Conservation (phyloP, 1,284 basidiomycete genomes). For the Mixia osmundae region DNA sequence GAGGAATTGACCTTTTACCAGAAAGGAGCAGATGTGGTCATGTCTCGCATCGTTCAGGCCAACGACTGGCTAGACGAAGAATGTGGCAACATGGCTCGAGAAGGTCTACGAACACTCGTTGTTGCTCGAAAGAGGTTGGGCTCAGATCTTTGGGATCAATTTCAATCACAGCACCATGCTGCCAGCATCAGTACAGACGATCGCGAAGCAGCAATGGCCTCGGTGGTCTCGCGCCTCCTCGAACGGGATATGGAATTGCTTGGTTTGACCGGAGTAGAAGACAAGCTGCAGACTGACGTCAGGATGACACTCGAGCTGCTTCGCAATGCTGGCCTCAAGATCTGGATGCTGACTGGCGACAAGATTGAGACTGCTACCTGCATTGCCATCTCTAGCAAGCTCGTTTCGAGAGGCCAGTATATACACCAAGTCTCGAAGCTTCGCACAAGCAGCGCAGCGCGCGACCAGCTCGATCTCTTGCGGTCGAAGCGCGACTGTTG, state of each 20-base stretch:
- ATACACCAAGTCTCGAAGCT: slow-evolving; percentile 91
- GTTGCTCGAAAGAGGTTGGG: slow-evolving; percentile 60
- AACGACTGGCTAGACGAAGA: slow-evolving; percentile 99
- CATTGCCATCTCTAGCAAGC: slow-evolving; percentile 90
- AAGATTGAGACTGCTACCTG: slow-evolving; percentile 98
- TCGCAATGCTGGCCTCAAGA: slow-evolving; percentile 89
- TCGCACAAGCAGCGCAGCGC: slow-evolving; percentile 52
- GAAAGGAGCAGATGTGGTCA: slow-evolving; percentile 95
- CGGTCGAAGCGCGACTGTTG: slow-evolving; percentile 90
- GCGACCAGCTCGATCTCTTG: slow-evolving; percentile 80
- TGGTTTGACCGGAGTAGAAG: slow-evolving; percentile 90
- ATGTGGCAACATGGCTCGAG: slow-evolving; percentile 92
- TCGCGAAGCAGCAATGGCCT: slow-evolving; percentile 52
- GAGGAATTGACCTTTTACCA: slow-evolving; percentile 74
- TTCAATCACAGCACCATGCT: slow-evolving; percentile 47
- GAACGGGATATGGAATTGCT: slow-evolving; percentile 78
- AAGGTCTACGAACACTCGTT: slow-evolving; percentile 82
- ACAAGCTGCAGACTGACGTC: slow-evolving; percentile 94
- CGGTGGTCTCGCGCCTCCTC: slow-evolving; percentile 47
- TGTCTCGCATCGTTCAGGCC: slow-evolving; percentile 76
- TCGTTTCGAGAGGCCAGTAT: slow-evolving; percentile 88
- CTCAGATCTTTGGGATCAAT: slow-evolving; percentile 43
- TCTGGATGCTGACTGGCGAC: slow-evolving; percentile 99
- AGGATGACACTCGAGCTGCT: slow-evolving; percentile 78
- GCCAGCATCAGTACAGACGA: slow-evolving; percentile 57